Evolutionary conservation across 805 yeast species (phyloP), one percentile per base, ranked within the genome.

Genomic region (Yamadazyma paraphyllophila): DNA sequence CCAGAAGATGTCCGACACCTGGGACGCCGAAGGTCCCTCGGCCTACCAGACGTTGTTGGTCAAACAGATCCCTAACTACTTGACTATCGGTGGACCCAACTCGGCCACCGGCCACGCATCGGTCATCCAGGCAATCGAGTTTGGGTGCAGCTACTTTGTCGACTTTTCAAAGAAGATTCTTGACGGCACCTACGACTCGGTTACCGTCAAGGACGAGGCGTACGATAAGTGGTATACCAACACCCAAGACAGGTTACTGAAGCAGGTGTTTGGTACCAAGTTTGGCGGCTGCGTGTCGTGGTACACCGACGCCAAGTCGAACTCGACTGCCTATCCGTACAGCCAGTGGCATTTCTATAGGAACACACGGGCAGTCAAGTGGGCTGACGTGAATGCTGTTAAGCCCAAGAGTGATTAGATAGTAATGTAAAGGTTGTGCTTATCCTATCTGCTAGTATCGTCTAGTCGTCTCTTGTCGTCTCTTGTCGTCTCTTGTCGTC

Each of bases 241-340:
- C 6, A 50, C 57, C 3, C 74, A 69, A 47, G 51, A 27, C 4
- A 51, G 52, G 31, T 61, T 69, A 48, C 45, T 41, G 32, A 52
- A 48, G 38, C 50, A 65, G 5, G 74, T 71, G 1, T 71, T 61
- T 51, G 76, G 76, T 2, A 55, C 67, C 7, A 45, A 51, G 2
- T 66, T 64, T 45, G 76, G 74, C 3, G 76, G 76, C 1, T 71
- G 76, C 49, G 53, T 52, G 10, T 60, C 72, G n/a, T 71, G 76
- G 74, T 71, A 69, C 44, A 17, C 64, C 1, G 45, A 52, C 29
- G 56, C 48, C 15, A 65, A 63, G 11, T 42, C 53, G 44, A 70
- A 70, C 48, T 51, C 58, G 30, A 59, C 72, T 10, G 62, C 69
- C 2, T 71, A 67, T 44, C 72, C 74, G 1, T 66, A 58, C 47